Conservation (phyloP, 352 stramenopile genomes). For the Phytophthora pini region DNA sequence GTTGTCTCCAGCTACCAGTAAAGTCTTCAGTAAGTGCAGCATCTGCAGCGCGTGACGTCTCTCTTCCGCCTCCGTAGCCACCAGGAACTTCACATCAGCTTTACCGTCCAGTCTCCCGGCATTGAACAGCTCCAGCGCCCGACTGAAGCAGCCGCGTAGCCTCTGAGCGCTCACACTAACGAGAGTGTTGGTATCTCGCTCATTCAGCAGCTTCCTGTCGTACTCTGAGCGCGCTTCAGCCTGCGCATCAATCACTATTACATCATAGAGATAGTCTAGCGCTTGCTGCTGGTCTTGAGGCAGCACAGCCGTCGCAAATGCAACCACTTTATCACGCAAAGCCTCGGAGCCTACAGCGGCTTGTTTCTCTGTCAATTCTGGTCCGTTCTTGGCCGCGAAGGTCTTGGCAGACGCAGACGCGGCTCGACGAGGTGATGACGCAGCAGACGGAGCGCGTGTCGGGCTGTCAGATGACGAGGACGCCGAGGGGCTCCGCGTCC, state of each 20-base stretch:
- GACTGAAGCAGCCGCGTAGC: conserved; percentile 39
- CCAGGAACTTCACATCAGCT: conserved; percentile 11
- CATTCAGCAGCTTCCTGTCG: conserved; percentile 8
- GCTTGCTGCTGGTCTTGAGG: conserved; percentile 8
- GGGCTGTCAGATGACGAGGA: conserved; percentile 17
- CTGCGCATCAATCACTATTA: not conserved
- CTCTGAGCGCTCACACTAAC: conserved; percentile 45
- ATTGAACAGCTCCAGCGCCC: conserved; percentile 48
- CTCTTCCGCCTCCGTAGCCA: conserved; percentile 8
- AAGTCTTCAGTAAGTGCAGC: conserved; percentile 34
- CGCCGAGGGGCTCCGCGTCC: conserved; percentile 17
- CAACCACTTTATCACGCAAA: conserved; percentile 23
- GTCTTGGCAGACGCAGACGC: conserved; percentile 19
- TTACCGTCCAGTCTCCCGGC: conserved; percentile 33
- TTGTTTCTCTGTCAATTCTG: conserved; percentile 15
- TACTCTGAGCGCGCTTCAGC: not conserved
- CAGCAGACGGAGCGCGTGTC: not conserved
- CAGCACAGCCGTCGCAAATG: conserved; percentile 19
- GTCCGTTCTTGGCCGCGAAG: not conserved
- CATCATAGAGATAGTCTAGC: conserved; percentile 6
- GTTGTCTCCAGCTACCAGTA: conserved; percentile 29
- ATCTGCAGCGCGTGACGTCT: conserved; percentile 20
- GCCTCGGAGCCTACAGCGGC: not conserved
- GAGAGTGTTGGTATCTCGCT: conserved; percentile 23
- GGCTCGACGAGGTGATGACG: conserved; percentile 14